Base-by-base conservation (phyloP, 495 filamentous ascomycete species). In the Annulohypoxylon stygium region DNA sequence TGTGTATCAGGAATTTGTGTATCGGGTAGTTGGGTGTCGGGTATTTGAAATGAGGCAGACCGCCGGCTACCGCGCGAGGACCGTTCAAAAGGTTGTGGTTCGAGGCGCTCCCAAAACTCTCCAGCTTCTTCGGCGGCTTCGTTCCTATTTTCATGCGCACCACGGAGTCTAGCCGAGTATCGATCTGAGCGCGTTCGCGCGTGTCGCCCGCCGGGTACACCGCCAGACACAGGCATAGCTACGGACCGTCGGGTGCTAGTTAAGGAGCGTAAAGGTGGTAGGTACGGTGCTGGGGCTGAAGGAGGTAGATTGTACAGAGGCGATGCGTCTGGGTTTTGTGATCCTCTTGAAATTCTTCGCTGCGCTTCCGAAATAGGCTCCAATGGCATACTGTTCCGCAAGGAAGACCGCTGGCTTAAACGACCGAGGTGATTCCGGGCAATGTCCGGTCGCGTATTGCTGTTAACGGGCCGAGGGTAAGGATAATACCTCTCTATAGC, bases 401-500 rank as follows among this genome's bases (percentile, higher is more conserved):
- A 37, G 18, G 72, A 64, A 23, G 61, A 45, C 59, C 45, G 48
- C 12, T 73, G 61, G 34, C 58, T 48, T 33, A 71, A 60, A 34
- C 50, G 65, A 47, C 57, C 41, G 30, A 74, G 37, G 62, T 65
- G 62, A 50, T 65, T 74, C 53, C 69, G 63, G 54, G 76, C 55
- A 12, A 61, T 57, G 11, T 80, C 67, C 51, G 78, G 48, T 26
- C 75, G 78, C 33, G 67, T 43, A 65, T 62, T 63, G 64, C 45
- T 63, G 64, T 37, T 65, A 20, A 20, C 41, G 26, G 61, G 50
- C 20, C 69, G 37, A 47, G 60, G 48, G 53, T 55, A 68, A 23
- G 64, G 54, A 61, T 84, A 79, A 66, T 80, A 83, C 53, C 81
- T 77, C 65, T 81, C 85, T 80, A 86, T 80, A 55, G 82, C 79